Evolutionary conservation across 2,329 filamentous ascomycete species (phyloP).

Genomic region (Penicillium hordei): DNA sequence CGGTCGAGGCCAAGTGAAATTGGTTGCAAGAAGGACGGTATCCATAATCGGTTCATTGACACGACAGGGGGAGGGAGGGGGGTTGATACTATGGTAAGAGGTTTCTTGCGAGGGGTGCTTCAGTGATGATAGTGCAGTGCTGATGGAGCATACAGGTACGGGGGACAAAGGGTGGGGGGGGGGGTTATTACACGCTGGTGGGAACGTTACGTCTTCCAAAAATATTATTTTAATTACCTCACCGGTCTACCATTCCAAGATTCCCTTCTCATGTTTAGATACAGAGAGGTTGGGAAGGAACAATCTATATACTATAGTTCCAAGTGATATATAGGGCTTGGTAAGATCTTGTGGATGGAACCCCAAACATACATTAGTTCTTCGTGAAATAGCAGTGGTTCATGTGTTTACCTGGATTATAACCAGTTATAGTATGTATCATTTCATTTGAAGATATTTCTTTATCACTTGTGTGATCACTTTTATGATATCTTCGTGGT

Average conservation of each 20-base stretch:
- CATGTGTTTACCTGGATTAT: not conserved
- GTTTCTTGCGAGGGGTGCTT: too few species aligned
- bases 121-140: too few species aligned
- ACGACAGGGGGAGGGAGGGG: too few species aligned
- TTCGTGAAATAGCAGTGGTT: not conserved
- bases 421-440: too few species aligned
- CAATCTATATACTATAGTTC: too few species aligned
- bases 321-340: not conserved
- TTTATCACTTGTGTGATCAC: not conserved
- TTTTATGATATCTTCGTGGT: too few species aligned
- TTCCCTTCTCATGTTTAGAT: not conserved
- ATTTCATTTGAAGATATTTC: not conserved
- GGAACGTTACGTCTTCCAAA: not conserved
- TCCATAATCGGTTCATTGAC: not conserved
- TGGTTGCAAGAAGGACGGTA: slow-evolving; percentile 23
- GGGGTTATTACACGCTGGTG: not conserved
- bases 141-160: too few species aligned
- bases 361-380: too few species aligned
- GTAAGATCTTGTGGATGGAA: not conserved
- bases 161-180: too few species aligned
- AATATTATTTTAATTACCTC: not conserved
- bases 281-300: not conserved
- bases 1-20: slow-evolving; percentile 30
- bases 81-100: too few species aligned
- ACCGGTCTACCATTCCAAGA: not conserved